Base-by-base conservation (phyloP, 2,329 filamentous ascomycete species). In the Kalaharituber pfeilii region DNA sequence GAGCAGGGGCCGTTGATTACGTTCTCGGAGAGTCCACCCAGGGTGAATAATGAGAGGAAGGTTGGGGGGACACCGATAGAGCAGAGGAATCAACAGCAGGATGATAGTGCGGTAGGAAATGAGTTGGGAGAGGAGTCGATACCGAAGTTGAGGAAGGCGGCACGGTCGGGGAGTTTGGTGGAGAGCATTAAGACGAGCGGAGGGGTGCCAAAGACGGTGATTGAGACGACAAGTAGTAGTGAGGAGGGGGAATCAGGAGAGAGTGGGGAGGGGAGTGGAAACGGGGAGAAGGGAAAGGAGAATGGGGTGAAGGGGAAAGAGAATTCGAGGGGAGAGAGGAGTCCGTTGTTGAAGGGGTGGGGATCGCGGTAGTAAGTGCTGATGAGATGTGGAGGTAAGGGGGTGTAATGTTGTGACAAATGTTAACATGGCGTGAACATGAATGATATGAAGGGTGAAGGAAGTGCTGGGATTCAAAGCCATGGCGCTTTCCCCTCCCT, bases 181-280 rank as follows among this genome's bases (percentile, higher is more conserved):
- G 83, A 88, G 67, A 84, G 83, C 57, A 72, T 84, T n/a, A 71
- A 87, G 54, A 81, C 88, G 63, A 27, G 24, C 30, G 73, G 81
- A 1, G 84, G 84, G 2, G 75, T 87, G 52, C 78, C 79, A 59
- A 89, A 89, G 68, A 77, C 86, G 45, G 77, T 89, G 1, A 71
- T 89, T 25, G 81, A 86, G 64, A 80, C 80, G 2, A 82, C 74
- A 25, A 79, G 75, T 53, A 63, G 64, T 60, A 75, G 73, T 18
- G 74, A 58, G 28, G 58, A 59, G 6, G 52, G 44, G 26, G 26
- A 30, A 9, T 27, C 59, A 26, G 29, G 49, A 9, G 18, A 2
- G 30, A 54, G 29, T 13, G 7, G 15, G 15, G 13, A 42, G 13
- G 30, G 44, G n/a, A n/a, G n/a, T n/a, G n/a, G n/a, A n/a, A n/a